Evolutionary conservation across 1,284 basidiomycete genomes (phyloP).

Genomic region (Ceratorhiza oryzae-sativae): DNA sequence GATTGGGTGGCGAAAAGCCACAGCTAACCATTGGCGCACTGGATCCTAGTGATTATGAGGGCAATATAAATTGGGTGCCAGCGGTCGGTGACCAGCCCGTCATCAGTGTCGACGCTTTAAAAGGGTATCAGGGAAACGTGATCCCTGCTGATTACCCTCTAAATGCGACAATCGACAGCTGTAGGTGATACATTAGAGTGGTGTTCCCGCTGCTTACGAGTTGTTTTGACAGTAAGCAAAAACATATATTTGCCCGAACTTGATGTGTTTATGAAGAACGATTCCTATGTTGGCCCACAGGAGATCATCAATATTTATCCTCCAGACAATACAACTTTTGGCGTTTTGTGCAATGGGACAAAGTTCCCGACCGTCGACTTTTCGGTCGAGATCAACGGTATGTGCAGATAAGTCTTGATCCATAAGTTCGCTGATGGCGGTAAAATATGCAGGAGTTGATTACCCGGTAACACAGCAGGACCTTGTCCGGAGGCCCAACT

Average conservation of each 20-base stretch:
- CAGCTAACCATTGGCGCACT: slow-evolving; percentile 28
- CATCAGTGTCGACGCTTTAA: slow-evolving; percentile 19
- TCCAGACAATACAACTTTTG: slow-evolving; percentile 29
- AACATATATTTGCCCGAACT: slow-evolving; percentile 34
- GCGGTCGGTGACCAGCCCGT: slow-evolving; percentile 8
- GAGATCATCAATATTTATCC: slow-evolving; percentile 29
- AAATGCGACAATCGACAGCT: slow-evolving; percentile 4
- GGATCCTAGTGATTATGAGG: slow-evolving; percentile 31
- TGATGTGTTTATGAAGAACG: slow-evolving; percentile 25
- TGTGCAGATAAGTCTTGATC: not conserved
- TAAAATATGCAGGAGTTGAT: slow-evolving; percentile 8
- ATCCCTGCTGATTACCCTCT: slow-evolving; percentile 21
- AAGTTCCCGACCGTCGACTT: slow-evolving; percentile 20
- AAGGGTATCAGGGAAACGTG: slow-evolving; percentile 26
- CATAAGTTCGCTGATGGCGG: not conserved
- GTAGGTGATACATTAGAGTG: not conserved
- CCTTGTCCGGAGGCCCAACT: not conserved
- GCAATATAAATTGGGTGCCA: slow-evolving; percentile 37
- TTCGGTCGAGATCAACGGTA: slow-evolving; percentile 36
- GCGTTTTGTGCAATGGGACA: slow-evolving; percentile 10
- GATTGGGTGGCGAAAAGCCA: slow-evolving; percentile 20
- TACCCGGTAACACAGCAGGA: slow-evolving; percentile 30
- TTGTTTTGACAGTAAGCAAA: slow-evolving; percentile 18
- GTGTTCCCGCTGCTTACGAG: not conserved
- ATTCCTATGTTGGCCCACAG: not conserved